These are phyloP conservation scores for Silene coronaria DNA, from an alignment of 179 eudicot species.

Conservation along the genomic window DNA sequence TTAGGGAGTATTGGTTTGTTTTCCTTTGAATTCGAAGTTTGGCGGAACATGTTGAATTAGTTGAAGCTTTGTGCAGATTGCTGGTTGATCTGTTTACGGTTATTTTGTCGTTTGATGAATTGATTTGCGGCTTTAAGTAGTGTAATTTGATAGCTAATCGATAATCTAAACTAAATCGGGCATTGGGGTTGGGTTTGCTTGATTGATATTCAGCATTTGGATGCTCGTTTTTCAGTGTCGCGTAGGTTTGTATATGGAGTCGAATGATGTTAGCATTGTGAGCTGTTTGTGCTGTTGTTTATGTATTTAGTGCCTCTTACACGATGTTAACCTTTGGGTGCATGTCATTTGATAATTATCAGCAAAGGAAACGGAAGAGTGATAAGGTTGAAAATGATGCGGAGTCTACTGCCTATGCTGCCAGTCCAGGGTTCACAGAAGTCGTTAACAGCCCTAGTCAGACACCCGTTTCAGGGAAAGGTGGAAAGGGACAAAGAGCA, in stretches of 20 bases:
- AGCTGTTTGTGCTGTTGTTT: not conserved
- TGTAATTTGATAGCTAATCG: not conserved
- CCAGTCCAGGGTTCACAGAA: slow-evolving; percentile 36
- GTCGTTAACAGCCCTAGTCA: slow-evolving; percentile 46
- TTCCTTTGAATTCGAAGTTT: not conserved
- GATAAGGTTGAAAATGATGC: slow-evolving; percentile 44
- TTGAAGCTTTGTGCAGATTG: not conserved
- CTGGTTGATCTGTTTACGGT: not conserved
- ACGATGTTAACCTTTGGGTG: slow-evolving; percentile 13
- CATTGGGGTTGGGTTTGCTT: not conserved
- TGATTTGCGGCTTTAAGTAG: not conserved
- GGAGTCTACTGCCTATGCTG: slow-evolving; percentile 37
- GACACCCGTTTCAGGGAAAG: slow-evolving; percentile 65
- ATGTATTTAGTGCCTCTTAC: not conserved
- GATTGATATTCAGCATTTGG: not conserved
- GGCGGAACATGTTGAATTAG: not conserved
- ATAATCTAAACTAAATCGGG: not conserved
- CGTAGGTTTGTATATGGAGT: not conserved
- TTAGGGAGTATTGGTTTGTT: not conserved
- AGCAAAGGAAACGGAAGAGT: slow-evolving; percentile 69
- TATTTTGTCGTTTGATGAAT: not conserved
- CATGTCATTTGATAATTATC: slow-evolving; percentile 16
- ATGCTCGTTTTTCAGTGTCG: not conserved
- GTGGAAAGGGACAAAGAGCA: slow-evolving; percentile 48
- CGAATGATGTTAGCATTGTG: not conserved